Conservation (phyloP, 169 alveolate genomes). For the Miamiensis avidus region DNA sequence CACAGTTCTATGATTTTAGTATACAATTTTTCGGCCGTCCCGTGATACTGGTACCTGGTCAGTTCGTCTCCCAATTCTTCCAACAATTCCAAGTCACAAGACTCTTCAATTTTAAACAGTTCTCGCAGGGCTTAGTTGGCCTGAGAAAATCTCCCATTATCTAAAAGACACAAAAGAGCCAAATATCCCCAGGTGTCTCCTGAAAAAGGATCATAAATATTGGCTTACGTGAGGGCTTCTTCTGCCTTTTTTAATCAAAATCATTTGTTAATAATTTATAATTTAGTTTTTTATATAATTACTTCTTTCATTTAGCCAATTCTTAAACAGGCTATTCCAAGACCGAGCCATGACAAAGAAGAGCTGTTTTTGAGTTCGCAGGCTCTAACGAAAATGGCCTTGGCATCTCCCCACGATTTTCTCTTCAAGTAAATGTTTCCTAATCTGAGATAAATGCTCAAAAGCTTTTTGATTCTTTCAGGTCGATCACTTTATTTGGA, state of each 20-base stretch:
- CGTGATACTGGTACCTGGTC: conserved; percentile 12
- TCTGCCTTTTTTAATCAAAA: conserved; percentile 21
- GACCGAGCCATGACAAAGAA: conserved; percentile 42
- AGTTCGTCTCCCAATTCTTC: conserved; percentile 45
- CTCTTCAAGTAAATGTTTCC: conserved; percentile 41
- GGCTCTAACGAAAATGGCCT: conserved; percentile 38
- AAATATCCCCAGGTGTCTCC: conserved; percentile 55
- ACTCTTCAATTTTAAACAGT: conserved; percentile 37
- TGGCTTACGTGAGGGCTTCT: conserved; percentile 38
- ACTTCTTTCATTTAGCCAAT: conserved; percentile 23
- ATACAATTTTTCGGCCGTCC: conserved; percentile 21
- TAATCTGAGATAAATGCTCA: conserved; percentile 23
- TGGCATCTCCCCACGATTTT: conserved; percentile 51
- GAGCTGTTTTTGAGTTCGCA: conserved; percentile 25
- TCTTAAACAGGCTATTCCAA: conserved; percentile 43
- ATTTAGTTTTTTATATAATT: background rate
- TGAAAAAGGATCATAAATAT: conserved; percentile 45
- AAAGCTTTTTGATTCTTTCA: background rate
- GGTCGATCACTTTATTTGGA: no score
- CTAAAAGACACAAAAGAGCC: conserved; percentile 34
- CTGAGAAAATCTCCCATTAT: conserved; percentile 33
- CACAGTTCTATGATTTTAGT: conserved; percentile 21
- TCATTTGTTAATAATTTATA: no score
- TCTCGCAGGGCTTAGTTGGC: conserved; percentile 36
- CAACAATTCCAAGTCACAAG: conserved; percentile 35